Evolutionary conservation across 192 early-diverging fungal genomes (phyloP).

Genomic region (Entomortierella lignicola): DNA sequence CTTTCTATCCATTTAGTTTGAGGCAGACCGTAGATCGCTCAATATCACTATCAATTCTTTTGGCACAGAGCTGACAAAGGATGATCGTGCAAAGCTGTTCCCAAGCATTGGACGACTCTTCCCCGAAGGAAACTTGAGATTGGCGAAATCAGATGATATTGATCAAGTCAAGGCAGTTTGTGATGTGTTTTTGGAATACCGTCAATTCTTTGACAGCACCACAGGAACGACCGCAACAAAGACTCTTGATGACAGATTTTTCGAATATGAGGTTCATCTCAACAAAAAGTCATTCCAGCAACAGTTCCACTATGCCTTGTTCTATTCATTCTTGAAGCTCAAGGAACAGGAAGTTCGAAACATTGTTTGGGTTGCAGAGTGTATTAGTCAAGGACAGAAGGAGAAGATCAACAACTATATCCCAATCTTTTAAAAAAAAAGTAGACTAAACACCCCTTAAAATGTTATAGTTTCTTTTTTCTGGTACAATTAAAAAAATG

Average conservation of each 20-base stretch:
- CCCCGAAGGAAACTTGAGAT: constrained; percentile 87
- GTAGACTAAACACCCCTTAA: no score
- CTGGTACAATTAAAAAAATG: no score
- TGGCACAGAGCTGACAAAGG: constrained; percentile 92
- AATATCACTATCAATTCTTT: constrained; percentile 66
- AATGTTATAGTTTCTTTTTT: no score
- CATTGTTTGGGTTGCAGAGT: constrained; percentile 95
- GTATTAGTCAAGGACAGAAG: constrained; percentile 1
- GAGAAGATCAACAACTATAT: background rate
- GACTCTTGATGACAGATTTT: constrained; percentile 95
- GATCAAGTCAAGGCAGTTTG: constrained; percentile 92
- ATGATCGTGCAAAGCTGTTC: constrained; percentile 95
- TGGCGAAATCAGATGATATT: constrained; percentile 90
- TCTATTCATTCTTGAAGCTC: constrained; percentile 94
- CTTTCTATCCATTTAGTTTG: constrained; percentile 71
- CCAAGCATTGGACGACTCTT: constrained; percentile 92
- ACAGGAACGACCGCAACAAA: constrained; percentile 62
- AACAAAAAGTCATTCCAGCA: constrained; percentile 95
- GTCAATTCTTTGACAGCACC: constrained; percentile 79
- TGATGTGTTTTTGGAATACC: constrained; percentile 91
- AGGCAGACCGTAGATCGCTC: constrained; percentile 97
- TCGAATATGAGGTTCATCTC: constrained; percentile 93
- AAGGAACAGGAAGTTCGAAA: constrained; percentile 99
- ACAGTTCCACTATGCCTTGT: constrained; percentile 97
- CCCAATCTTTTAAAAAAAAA: background rate